Base-by-base conservation (phyloP, 1,284 basidiomycete genomes). In the Ustilago bromivora region DNA sequence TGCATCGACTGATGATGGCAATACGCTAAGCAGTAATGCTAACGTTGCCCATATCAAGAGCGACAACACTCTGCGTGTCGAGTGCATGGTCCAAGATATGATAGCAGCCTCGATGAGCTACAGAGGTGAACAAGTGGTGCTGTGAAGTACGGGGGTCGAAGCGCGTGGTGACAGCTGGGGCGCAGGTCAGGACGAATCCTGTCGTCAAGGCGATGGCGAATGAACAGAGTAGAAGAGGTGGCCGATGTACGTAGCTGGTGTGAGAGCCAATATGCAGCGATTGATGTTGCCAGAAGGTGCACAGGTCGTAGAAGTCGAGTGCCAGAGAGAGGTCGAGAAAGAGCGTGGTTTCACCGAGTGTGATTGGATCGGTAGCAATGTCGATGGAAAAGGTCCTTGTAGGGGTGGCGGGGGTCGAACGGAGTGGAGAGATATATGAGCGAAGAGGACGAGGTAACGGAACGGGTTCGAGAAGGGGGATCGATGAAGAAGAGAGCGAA, bases 1-100 rank as follows among this genome's bases (percentile, higher is more conserved):
- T 12, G 78, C 78, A 5, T 63, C 63, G 9, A 62, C 65, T 3
- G 76, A 61, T 34, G 52, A 62, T 7, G 61, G 52, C 12, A 65
- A 46, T 5, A 62, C 38, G 15, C 43, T 60, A 43, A 74, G 66
- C 58, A 73, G 10, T 31, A 61, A 17, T 19, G 52, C 19, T 4
- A 76, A 47, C 17, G 61, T 28, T 15, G 67, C 41, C 53, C 56
- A 63, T 32, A 55, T n/a, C 43, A 71, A 8, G 9, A 62, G 28
- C 4, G 72, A 64, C 46, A 56, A 10, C 8, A 47, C 19, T 31
- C 17, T 60, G 4, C 52, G n/a, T 49, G 66, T 36, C 11, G 49
- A 49, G 13, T 38, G 41, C 70, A 72, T 72, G 19, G 53, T 40
- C 7, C 41, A 12, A 28, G n/a, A 17, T 35, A 11, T 31, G 7